phyloP scores from a whole-genome alignment of 306 rosid genomes.

The Fragaria iinumae region DNA sequence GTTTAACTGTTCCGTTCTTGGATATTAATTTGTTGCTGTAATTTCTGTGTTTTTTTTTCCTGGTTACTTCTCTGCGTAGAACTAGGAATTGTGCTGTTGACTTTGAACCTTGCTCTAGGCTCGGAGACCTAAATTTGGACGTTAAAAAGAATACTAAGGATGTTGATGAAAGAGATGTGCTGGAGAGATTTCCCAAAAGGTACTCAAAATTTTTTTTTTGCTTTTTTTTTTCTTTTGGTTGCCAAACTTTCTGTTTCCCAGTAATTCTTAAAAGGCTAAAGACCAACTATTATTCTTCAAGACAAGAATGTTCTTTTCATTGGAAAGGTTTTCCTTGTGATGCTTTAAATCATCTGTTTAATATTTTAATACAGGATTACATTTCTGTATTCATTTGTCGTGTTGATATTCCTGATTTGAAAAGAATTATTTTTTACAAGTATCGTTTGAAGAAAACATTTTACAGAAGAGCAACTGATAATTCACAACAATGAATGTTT shows the following conservation, averaged over 20 bases:
- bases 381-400: background rate
- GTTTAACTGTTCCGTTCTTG: constrained; percentile 19
- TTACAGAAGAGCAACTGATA: background rate
- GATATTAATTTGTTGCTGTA: constrained; percentile 22
- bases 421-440: background rate
- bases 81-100: constrained; percentile 60
- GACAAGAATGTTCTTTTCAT: background rate
- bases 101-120: constrained; percentile 95
- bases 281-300: background rate
- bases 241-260: constrained; percentile 25
- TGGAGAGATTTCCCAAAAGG: constrained; percentile 50
- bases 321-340: background rate
- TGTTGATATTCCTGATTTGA: background rate
- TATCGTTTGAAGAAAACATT: background rate
- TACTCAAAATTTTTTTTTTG: constrained; percentile 26
- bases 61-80: constrained; percentile 36
- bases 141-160: constrained; percentile 60
- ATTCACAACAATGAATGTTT: background rate
- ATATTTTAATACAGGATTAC: background rate
- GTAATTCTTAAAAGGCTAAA: constrained; percentile 2
- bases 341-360: background rate
- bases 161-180: constrained; percentile 39
- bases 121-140: constrained; percentile 90
- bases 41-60: constrained; percentile 13
- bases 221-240: background rate